Evolutionary conservation across 306 rosid species (phyloP), one percentile per base, ranked within the genome.

Genomic region (Cicer bijugum): DNA sequence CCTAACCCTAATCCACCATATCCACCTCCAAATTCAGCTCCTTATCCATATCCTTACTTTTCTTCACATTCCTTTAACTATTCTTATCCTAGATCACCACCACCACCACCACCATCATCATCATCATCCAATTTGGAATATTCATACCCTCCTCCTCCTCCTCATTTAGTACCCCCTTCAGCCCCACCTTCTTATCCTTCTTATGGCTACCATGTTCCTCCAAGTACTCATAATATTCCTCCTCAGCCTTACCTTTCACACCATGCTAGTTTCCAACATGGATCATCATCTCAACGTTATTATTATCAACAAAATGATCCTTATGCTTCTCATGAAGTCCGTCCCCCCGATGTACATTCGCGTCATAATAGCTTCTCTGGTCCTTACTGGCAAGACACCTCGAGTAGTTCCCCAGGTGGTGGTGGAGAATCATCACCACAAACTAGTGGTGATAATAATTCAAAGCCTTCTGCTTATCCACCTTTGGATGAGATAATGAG

Each of bases 191-290:
- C 83, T 19, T 73, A 74, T 78, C 39, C 86, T 55, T 88, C 91
- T 4, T 82, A 87, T 63, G 78, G 84, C 1, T 75, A 80, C 75
- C 77, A 83, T 6, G 82, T 63, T 76, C 56, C 82, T 72, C 85
- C 88, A 6, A 8, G 68, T 56, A 62, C 10, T 76, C 75, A 80
- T 46, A 28, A 8, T 28, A 28, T 28, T 80, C 40, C 76, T 74
- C 84, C 91, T 51, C 43, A 79, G 53, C 88, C 90, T 53, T 44
- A 82, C 75, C 80, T 75, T 75, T 82, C 83, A 3, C 90, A 82
- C 69, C 83, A 75, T 69, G 55, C 75, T 70, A 93, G 89, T 75
- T 88, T 89, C 38, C 92, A 84, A 71, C 77, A 85, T 71, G 94
- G 82, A 37, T 39, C 90, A 52, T 55, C 89, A 33, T 60, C 90